A percentile compares a stretch with the other conserved stretches of the same genome.
phyloP scores from a whole-genome alignment of 176 grass and related monocot species.

The Carex myosuroides region DNA sequence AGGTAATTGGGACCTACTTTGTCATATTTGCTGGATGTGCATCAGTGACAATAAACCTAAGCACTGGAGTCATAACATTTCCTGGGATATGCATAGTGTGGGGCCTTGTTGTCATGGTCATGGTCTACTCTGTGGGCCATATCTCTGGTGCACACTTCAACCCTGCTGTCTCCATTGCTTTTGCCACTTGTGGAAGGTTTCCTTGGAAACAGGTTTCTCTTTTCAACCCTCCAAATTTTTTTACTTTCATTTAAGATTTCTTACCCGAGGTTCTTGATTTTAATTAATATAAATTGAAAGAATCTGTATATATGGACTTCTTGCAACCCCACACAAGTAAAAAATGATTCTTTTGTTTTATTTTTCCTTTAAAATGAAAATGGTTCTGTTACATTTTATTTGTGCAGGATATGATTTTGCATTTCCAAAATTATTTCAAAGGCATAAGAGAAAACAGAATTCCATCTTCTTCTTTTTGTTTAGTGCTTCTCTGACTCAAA shows the following conservation, averaged over 20 bases:
- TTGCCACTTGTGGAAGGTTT: constrained; percentile 61
- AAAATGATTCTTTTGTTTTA: too few species aligned
- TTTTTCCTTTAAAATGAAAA: too few species aligned
- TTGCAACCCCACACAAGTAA: too few species aligned
- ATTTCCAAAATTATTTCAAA: not conserved
- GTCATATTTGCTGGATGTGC: constrained; percentile 75
- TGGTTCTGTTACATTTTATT: not conserved
- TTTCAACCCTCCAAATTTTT: not conserved
- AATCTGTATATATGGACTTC: not conserved
- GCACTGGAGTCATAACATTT: constrained; percentile 48
- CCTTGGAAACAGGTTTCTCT: constrained; percentile 68
- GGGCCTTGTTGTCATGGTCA: constrained; percentile 77
- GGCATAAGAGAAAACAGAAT: not conserved
- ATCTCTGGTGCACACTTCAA: constrained; percentile 85
- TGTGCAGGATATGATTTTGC: not conserved
- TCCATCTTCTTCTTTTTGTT: not conserved
- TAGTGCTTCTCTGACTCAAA: not conserved
- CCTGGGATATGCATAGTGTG: constrained; percentile 75
- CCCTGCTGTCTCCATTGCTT: constrained; percentile 78
- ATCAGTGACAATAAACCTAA: constrained; percentile 62
- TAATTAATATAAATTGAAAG: not conserved
- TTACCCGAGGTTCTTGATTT: not conserved
- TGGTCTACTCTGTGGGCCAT: constrained; percentile 78
- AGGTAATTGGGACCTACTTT: constrained; percentile 76
- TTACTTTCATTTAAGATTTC: not conserved